Base-by-base conservation (phyloP, 352 stramenopile genomes). In the Globisporangium echinulatum region DNA sequence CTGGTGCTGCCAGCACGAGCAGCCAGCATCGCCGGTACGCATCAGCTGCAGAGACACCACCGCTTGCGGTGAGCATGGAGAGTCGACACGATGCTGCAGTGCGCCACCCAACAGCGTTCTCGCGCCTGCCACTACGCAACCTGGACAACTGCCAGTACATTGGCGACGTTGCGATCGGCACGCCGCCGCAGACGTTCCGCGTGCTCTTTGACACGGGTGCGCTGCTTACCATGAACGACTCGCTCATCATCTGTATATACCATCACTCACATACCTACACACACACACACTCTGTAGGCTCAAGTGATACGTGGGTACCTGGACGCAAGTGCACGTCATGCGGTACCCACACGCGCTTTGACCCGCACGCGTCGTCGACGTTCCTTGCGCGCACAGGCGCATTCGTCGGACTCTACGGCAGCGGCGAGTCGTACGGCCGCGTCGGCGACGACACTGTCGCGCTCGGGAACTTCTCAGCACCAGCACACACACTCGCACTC, bases 321-420 rank as follows among this genome's bases (percentile, higher is more conserved):
- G 62, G 58, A 17, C 55, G 58, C 38, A 51, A 46, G 4, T 93
- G 85, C 49, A 68, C 67, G 13, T 74, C 72, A 39, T 94, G 85
- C 46, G 85, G 85, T 15, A 48, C 77, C 17, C 78, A 88, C 54
- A 46, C 17, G 25, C 70, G 57, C n/a, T 88, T 88, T 50, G 49
- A 74, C 10, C 56, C 47, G 5, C 58, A 60, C 5, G 62, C 40
- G 25, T 81, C 74, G 7, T 54, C 49, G 13, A 75, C 71, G 39
- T 83, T 78, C 59, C 9, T 33, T 19, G 33, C 48, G 11, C 49
- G 63, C 0, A 44, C 14, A 1, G 58, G 74, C 47, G 47, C 17
- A 3, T 86, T 86, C 48, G 54, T 70, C 50, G 75, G 76, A 17
- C 52, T 79, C 49, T 86, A 88, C 58, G 73, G 75, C n/a, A 85